phyloP scores from a whole-genome alignment of 108 stramenopile genomes.

The Skeletonema potamos region DNA sequence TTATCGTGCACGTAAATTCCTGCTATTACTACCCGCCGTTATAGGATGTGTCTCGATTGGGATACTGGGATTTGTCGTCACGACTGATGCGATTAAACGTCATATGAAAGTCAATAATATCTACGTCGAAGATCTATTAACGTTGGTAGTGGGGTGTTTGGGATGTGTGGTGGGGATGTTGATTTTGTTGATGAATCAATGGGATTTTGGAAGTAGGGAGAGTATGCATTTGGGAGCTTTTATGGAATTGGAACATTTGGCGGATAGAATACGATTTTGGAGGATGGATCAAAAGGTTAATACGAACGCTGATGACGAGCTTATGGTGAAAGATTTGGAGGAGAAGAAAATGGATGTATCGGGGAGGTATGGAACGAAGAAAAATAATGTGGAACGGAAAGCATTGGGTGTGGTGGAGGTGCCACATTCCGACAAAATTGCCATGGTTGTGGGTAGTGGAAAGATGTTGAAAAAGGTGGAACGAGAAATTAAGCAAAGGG shows the following conservation, averaged over 20 bases:
- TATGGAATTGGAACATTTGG: conserved; percentile 25
- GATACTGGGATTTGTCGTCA: conserved; percentile 30
- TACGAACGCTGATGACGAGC: not conserved
- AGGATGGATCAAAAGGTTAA: conserved; percentile 30
- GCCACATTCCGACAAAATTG: conserved; percentile 22
- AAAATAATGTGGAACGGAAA: not conserved
- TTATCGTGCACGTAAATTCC: conserved; percentile 31
- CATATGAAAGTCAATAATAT: conserved; percentile 36
- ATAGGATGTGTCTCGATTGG: conserved; percentile 17
- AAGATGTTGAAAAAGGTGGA: conserved; percentile 37
- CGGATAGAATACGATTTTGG: conserved; percentile 16
- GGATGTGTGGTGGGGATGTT: conserved; percentile 19
- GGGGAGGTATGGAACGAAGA: not conserved
- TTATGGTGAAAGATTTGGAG: not conserved
- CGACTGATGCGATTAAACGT: conserved; percentile 29
- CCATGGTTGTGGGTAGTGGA: conserved; percentile 33
- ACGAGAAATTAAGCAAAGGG: conserved; percentile 21
- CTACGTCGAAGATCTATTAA: conserved; percentile 27
- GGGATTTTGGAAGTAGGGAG: conserved; percentile 32
- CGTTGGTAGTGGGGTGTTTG: conserved; percentile 16
- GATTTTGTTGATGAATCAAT: conserved; percentile 31
- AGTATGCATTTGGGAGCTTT: conserved; percentile 38
- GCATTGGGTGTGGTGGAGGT: conserved; percentile 34
- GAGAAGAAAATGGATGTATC: not conserved
- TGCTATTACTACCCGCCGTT: not conserved